A percentile compares a stretch with the other conserved stretches of the same genome.
phyloP scores from a whole-genome alignment of 805 yeast species.

The Candida loeiensis region DNA sequence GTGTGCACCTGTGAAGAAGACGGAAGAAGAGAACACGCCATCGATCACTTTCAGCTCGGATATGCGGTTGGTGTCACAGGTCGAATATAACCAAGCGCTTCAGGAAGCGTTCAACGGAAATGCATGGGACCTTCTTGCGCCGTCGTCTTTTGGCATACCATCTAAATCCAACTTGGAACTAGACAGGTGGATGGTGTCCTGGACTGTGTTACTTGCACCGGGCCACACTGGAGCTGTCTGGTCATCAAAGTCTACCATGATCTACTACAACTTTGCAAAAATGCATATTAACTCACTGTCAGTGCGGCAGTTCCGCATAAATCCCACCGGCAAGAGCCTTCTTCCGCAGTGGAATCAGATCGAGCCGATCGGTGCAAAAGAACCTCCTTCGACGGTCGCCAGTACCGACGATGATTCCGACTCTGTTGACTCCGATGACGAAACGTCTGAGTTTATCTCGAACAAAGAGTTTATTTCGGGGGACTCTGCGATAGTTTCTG shows the following conservation, averaged over 20 bases:
- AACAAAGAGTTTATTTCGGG: conserved; percentile 30
- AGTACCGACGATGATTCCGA: conserved; percentile 10
- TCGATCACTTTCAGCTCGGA: conserved; percentile 30
- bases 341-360: conserved; percentile 32
- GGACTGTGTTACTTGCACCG: conserved; percentile 69
- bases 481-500: conserved; percentile 33
- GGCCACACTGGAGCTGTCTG: conserved; percentile 53
- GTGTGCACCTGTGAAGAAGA: neutral
- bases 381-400: neutral
- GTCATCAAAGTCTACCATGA: conserved; percentile 67
- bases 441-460: conserved; percentile 26
- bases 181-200: conserved; percentile 77
- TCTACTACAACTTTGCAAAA: conserved; percentile 71
- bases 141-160: conserved; percentile 63
- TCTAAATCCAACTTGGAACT: conserved; percentile 62
- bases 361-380: conserved; percentile 5
- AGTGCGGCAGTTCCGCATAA: conserved; percentile 39
- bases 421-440: conserved; percentile 15
- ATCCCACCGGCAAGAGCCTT: conserved; percentile 24
- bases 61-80: conserved; percentile 61
- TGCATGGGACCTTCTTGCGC: conserved; percentile 59
- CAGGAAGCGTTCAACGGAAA: conserved; percentile 53
- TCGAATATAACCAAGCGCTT: conserved; percentile 63
- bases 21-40: neutral
- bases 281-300: conserved; percentile 63